Evolutionary conservation across 169 alveolate species (phyloP).

Genomic region (Cystoisospora suis): DNA sequence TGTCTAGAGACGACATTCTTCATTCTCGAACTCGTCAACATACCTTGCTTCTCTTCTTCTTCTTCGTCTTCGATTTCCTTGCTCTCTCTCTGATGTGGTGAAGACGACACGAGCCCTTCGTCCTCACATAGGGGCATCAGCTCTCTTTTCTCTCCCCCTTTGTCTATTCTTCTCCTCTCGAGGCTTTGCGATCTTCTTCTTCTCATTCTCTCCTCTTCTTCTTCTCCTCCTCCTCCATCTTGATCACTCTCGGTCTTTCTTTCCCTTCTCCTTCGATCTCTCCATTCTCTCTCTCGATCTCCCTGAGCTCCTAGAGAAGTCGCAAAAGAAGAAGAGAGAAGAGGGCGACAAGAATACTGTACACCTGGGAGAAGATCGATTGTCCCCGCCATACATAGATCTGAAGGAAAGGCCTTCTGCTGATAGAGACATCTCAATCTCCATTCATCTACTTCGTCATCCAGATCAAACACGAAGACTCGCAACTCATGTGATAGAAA

Average conservation of each 20-base stretch:
- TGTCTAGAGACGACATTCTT: no score
- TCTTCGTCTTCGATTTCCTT: not conserved
- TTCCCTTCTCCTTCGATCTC: not conserved
- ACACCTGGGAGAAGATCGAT: not conserved
- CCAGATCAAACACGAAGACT: not conserved
- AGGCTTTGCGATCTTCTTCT: not conserved
- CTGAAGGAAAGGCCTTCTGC: not conserved
- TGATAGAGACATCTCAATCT: not conserved
- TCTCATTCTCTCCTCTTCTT: not conserved
- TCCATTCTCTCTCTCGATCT: not conserved
- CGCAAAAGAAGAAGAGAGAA: not conserved
- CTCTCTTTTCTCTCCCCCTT: not conserved
- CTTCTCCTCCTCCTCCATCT: not conserved
- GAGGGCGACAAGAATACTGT: not conserved
- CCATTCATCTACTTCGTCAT: conserved; percentile 3
- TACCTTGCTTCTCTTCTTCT: not conserved
- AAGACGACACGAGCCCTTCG: not conserved
- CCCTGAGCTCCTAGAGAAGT: not conserved
- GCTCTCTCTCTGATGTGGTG: not conserved
- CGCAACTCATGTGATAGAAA: no score
- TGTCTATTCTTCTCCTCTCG: not conserved
- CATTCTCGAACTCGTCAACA: not conserved
- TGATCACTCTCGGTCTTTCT: not conserved
- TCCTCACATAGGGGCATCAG: not conserved
- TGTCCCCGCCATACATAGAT: not conserved